A percentile compares a stretch with the other conserved stretches of the same genome.
Conservation (phyloP, 306 rosid species). For the Begonia loranthoides region DNA sequence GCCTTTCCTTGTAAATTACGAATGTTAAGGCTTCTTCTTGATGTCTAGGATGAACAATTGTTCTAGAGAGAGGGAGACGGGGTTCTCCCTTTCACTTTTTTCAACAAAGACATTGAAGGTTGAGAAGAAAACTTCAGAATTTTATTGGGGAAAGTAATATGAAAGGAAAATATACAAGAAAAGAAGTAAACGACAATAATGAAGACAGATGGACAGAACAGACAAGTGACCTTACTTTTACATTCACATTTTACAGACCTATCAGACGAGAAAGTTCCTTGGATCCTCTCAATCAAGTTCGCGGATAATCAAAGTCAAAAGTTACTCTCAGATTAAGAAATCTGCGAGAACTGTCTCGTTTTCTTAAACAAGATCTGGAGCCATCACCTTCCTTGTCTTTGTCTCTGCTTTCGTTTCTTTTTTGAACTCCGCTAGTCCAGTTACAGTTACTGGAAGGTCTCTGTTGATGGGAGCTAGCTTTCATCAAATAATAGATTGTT, state of each 20-base stretch:
- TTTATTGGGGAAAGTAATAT: no score
- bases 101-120: no score
- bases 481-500: constrained; percentile 38
- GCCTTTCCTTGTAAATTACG: constrained; percentile 28
- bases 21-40: constrained; percentile 19
- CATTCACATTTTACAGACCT: no score
- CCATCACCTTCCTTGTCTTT: neutral
- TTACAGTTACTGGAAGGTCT: neutral
- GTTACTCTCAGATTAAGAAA: constrained; percentile 21
- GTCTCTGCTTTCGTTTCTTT: neutral
- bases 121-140: no score
- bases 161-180: no score
- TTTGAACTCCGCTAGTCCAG: neutral
- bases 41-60: constrained; percentile 12
- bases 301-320: constrained; percentile 2
- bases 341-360: constrained; percentile 24
- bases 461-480: constrained; percentile 10
- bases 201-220: no score
- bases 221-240: no score
- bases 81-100: no score
- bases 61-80: no score
- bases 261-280: no score
- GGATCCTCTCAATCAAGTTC: no score
- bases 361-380: constrained; percentile 40
- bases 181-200: no score